Conservation (phyloP, 1,284 basidiomycete genomes). For the Ustilago esculenta region DNA sequence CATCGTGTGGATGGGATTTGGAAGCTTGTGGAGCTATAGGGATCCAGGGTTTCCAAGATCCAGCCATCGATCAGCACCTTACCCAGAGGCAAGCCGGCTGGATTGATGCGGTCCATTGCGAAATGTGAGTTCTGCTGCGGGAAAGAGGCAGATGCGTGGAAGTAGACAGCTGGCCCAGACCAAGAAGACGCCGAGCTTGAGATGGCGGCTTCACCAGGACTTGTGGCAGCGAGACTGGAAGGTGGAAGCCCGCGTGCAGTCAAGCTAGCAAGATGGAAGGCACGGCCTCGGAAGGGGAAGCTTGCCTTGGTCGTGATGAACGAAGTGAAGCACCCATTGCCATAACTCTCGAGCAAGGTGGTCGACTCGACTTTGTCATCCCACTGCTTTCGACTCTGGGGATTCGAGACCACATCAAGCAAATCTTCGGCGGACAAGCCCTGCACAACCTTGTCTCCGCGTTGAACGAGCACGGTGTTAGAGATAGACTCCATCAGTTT, state of each 20-base stretch:
- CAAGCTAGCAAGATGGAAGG: constrained; percentile 82
- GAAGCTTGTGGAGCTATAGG: constrained; percentile 93
- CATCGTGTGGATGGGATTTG: constrained; percentile 92
- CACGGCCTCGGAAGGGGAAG: constrained; percentile 90
- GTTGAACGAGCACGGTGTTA: constrained; percentile 82
- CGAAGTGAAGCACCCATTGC: constrained; percentile 75
- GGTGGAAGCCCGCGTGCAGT: constrained; percentile 71
- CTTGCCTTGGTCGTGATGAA: constrained; percentile 73
- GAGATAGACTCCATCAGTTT: constrained; percentile 82
- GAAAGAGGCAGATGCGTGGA: constrained; percentile 68
- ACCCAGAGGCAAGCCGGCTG: constrained; percentile 78
- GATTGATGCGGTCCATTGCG: constrained; percentile 77
- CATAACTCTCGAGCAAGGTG: constrained; percentile 80
- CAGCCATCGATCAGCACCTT: constrained; percentile 90
- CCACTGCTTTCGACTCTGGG: constrained; percentile 78
- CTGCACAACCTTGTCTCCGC: constrained; percentile 90
- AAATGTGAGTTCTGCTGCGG: constrained; percentile 80
- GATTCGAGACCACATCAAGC: constrained; percentile 76
- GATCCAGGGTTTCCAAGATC: constrained; percentile 95
- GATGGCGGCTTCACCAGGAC: constrained; percentile 20
- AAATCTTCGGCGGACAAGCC: constrained; percentile 90
- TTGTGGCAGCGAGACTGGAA: constrained; percentile 23
- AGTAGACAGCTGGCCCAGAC: constrained; percentile 68
- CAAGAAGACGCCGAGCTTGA: constrained; percentile 68
- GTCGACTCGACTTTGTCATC: constrained; percentile 82